Evolutionary conservation across 2,329 filamentous ascomycete species (phyloP), one percentile per base, ranked within the genome.

Genomic region (Ascochyta pisi): DNA sequence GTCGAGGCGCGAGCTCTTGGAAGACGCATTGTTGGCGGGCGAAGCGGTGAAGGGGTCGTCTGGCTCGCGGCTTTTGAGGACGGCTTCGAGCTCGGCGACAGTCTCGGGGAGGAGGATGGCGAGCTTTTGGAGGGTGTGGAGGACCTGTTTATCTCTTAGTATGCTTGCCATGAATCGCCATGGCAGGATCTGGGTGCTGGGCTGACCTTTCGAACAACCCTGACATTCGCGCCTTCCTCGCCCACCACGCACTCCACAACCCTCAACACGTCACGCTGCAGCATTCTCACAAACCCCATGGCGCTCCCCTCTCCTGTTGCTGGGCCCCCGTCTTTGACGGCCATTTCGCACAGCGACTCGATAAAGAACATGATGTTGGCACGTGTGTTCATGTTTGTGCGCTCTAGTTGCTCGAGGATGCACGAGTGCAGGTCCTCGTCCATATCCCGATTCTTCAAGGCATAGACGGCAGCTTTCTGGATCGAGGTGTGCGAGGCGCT

Each of bases 341-440:
- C 90, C 78, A 92, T 83, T 73, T 98, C 94, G 73, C 96, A 90
- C 65, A 99, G 91, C 66, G 94, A 90, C 71, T 98, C 94, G 71
- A 99, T 89, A 77, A 99, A 99, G 78, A 96, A 99, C 90, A 99
- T 96, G 75, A 99, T 98, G 74, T 99, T 99, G 56, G 95, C 96
- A 58, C 94, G 85, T 47, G 89, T 96, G 77, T 99, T 99, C 90
- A 99, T 96, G 64, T 91, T 94, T 65, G 91, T 96, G 85, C 87
- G 85, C 76, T 98, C 94, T 27, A 99, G 83, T 76, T 98, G 94
- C 78, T 99, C 95, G 39, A 99, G 79, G 68, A 99, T 98, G 77
- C 96, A 99, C 19, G 91, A 96, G 76, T 99, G 95, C 66, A 99
- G 81, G 77, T 99, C 95, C 79, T 99, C 96, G 73, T 96, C 92